phyloP scores from a whole-genome alignment of 139 green algal species.

The Dunaliella primolecta region DNA sequence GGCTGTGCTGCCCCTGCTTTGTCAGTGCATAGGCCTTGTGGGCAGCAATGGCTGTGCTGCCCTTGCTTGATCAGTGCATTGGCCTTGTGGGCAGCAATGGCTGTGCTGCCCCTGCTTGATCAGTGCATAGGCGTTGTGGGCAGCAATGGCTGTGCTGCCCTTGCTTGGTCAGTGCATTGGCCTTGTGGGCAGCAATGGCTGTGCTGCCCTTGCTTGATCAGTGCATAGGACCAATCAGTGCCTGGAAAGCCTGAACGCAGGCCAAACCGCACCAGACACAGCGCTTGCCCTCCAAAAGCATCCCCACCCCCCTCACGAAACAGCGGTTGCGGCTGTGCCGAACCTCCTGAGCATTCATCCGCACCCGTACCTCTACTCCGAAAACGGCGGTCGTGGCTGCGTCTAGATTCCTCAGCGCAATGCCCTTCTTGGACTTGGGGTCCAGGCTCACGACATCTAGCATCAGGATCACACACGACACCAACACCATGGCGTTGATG shows the following conservation, averaged over 20 bases:
- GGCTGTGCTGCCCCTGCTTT: not conserved
- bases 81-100: too few relatives aligned
- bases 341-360: too few relatives aligned
- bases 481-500: conserved; percentile 31
- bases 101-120: not conserved
- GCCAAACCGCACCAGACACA: too few relatives aligned
- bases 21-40: not conserved
- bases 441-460: conserved; percentile 48
- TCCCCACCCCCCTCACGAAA: too few relatives aligned
- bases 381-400: not conserved
- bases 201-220: not conserved
- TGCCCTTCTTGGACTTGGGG: conserved; percentile 22
- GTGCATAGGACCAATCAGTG: too few relatives aligned
- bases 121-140: not conserved
- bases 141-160: not conserved
- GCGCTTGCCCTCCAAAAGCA: too few relatives aligned
- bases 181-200: too few relatives aligned
- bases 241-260: too few relatives aligned
- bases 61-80: too few relatives aligned
- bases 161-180: too few relatives aligned
- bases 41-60: too few relatives aligned
- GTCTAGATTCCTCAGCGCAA: not conserved
- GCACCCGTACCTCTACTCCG: not conserved
- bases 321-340: too few relatives aligned
- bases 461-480: conserved; percentile 27